These are phyloP conservation scores for Thelonectria discophora DNA, from an alignment of 2,329 filamentous ascomycete genomes.

Conservation along the genomic window DNA sequence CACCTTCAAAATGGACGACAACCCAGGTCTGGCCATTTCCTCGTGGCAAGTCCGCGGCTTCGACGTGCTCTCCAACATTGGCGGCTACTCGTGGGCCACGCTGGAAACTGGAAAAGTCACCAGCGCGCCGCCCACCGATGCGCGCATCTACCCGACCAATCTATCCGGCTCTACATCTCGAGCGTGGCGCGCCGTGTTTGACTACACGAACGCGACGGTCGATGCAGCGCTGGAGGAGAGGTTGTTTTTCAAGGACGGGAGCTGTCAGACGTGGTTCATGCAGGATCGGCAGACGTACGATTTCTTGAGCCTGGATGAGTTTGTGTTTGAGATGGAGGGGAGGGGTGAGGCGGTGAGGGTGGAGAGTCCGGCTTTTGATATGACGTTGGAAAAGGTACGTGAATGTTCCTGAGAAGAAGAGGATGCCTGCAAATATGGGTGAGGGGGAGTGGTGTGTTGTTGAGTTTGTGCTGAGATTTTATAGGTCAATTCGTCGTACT, in stretches of 20 bases:
- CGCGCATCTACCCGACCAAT: slow-evolving; percentile 45
- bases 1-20: slow-evolving; percentile 49
- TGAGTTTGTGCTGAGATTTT: slow-evolving; percentile 25
- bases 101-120: slow-evolving; percentile 22
- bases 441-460: slow-evolving; percentile 7
- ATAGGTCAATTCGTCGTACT: slow-evolving; percentile 16
- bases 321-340: slow-evolving; percentile 39
- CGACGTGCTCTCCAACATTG: slow-evolving; percentile 50
- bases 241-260: slow-evolving; percentile 42
- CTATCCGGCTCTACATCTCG: slow-evolving; percentile 30
- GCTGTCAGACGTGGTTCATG: slow-evolving; percentile 45
- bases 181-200: slow-evolving; percentile 48
- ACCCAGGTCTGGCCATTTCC: slow-evolving; percentile 50
- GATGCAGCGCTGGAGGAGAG: slow-evolving; percentile 32
- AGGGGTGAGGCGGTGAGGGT: slow-evolving; percentile 28
- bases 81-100: slow-evolving; percentile 37
- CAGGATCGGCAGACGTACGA: slow-evolving; percentile 47
- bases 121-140: slow-evolving; percentile 31
- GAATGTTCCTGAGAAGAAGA: slow-evolving; percentile 33
- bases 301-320: slow-evolving; percentile 44
- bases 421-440: not conserved
- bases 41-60: slow-evolving; percentile 53
- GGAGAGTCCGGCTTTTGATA: slow-evolving; percentile 40
- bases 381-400: slow-evolving; percentile 42
- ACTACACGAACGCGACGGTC: slow-evolving; percentile 30